These are phyloP conservation scores for Tuber magnatum DNA, from an alignment of 495 filamentous ascomycete species.

Conservation along the genomic window DNA sequence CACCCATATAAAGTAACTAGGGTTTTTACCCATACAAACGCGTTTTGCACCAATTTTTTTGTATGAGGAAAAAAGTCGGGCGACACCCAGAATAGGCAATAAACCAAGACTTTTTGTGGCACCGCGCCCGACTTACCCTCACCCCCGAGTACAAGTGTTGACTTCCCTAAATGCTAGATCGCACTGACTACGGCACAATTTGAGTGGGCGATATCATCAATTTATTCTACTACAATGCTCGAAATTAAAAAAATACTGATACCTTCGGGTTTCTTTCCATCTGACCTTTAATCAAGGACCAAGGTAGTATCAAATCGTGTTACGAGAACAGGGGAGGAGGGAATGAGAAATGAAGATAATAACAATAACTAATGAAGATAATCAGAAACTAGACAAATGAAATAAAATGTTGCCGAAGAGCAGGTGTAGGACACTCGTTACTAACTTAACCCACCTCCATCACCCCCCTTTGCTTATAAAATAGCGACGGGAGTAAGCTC, in stretches of 20 bases:
- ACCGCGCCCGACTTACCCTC: no score
- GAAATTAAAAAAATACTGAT: conserved; percentile 1
- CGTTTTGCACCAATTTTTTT: no score
- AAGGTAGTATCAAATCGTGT: background rate
- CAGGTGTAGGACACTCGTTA: background rate
- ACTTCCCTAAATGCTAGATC: background rate
- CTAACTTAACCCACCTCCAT: background rate
- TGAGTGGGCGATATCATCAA: background rate
- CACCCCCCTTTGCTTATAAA: background rate
- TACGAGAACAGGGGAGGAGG: background rate
- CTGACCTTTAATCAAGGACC: background rate
- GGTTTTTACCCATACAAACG: no score
- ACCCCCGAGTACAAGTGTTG: background rate
- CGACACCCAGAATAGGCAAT: no score
- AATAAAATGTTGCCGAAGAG: conserved; percentile 1
- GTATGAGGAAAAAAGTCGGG: no score
- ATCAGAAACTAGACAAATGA: background rate
- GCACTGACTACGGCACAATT: background rate
- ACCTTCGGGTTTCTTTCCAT: background rate
- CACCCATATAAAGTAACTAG: no score
- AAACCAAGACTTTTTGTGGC: no score
- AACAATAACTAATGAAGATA: background rate
- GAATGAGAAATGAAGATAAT: background rate
- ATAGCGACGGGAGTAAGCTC: conserved; percentile 20
- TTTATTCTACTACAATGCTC: conserved; percentile 5